phyloP scores from a whole-genome alignment of 306 rosid species.

The Glycyrrhiza uralensis region DNA sequence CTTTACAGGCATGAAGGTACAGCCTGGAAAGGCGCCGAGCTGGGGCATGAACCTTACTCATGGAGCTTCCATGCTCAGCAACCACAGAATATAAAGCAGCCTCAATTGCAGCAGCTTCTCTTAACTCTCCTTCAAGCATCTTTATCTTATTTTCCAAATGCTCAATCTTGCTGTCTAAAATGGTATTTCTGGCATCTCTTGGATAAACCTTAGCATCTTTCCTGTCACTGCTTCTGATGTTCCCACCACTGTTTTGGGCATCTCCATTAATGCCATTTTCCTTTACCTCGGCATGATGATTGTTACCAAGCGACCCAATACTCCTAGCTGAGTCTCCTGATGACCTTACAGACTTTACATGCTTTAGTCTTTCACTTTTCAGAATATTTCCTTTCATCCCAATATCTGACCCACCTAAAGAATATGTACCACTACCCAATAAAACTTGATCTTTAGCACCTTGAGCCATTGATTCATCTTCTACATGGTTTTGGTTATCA shows the following conservation, averaged over 20 bases:
- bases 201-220: slow-evolving; percentile 75
- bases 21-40: slow-evolving; percentile 94
- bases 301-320: slow-evolving; percentile 37
- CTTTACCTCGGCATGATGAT: slow-evolving; percentile 42
- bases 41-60: slow-evolving; percentile 95
- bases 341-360: slow-evolving; percentile 84
- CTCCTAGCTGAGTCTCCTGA: slow-evolving; percentile 49
- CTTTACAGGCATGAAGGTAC: slow-evolving; percentile 84
- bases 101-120: slow-evolving; percentile 91
- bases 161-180: slow-evolving; percentile 64
- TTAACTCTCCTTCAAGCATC: slow-evolving; percentile 90
- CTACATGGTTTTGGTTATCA: slow-evolving; percentile 38
- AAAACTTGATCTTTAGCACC: slow-evolving; percentile 36
- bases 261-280: slow-evolving; percentile 51
- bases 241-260: slow-evolving; percentile 42
- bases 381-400: slow-evolving; percentile 37
- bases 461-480: slow-evolving; percentile 34
- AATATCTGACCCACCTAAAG: slow-evolving; percentile 27
- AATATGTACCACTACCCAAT: slow-evolving; percentile 21
- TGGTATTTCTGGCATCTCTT: slow-evolving; percentile 57
- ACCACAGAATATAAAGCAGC: slow-evolving; percentile 87
- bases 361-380: slow-evolving; percentile 56
- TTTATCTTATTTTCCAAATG: slow-evolving; percentile 73
- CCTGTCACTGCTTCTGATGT: slow-evolving; percentile 44
- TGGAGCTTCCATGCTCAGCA: slow-evolving; percentile 99